phyloP scores from a whole-genome alignment of 208 protist species.

The Leishmania tarentolae region DNA sequence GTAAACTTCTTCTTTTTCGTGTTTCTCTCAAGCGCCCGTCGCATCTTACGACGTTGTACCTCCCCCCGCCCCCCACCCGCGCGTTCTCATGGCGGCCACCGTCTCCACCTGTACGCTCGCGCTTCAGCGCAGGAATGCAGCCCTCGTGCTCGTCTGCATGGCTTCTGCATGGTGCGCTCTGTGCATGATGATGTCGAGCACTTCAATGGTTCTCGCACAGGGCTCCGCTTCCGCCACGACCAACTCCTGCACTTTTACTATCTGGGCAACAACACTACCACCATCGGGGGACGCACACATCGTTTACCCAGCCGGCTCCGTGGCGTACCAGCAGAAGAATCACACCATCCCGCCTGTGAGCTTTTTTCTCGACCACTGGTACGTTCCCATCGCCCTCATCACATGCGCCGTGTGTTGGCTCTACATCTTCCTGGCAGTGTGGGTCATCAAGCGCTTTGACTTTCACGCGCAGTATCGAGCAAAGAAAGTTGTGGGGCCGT shows the following conservation, averaged over 20 bases:
- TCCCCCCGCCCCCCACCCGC: no score
- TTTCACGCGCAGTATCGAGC: not conserved
- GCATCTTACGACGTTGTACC: not conserved
- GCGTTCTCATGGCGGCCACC: not conserved
- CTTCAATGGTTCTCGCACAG: conserved; percentile 11
- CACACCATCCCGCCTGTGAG: not conserved
- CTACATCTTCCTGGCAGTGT: conserved; percentile 5
- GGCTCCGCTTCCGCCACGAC: conserved; percentile 8
- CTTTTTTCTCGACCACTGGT: not conserved
- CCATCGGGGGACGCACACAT: not conserved
- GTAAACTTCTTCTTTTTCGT: not conserved
- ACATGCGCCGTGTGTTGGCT: not conserved
- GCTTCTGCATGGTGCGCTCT: not conserved
- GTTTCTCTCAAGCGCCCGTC: not conserved
- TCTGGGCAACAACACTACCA: not conserved
- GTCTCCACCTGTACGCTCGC: no score
- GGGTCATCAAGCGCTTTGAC: not conserved
- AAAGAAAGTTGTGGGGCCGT: not conserved
- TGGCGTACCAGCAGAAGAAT: not conserved
- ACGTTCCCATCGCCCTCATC: conserved; percentile 1
- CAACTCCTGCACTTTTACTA: not conserved
- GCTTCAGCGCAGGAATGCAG: not conserved
- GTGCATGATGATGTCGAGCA: not conserved
- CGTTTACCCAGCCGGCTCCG: not conserved
- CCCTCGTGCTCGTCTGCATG: not conserved